Base-by-base conservation (phyloP, 805 yeast species). In the Pichia heedii region DNA sequence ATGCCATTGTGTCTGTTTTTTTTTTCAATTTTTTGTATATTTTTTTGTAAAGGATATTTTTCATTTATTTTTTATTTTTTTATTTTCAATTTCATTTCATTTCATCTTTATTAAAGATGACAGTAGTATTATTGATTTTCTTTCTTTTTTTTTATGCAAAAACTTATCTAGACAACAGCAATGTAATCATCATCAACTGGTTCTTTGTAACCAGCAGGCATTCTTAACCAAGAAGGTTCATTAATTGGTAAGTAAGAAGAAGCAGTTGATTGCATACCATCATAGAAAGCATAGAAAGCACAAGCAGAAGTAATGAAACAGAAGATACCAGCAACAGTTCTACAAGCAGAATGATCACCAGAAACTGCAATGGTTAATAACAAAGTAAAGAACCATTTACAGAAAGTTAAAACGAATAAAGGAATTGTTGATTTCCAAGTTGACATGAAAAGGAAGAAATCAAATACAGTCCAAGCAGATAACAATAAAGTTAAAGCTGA, bases 381-480 rank as follows among this genome's bases (percentile, higher is more conserved):
- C 42, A 70, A 54, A 54, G 66, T 68, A 43, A 70, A 71, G 53
- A 68, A 57, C 56, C 67, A 65, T 45, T 69, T 63, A 44, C 60
- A 60, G 51, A 67, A 55, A 37, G 71, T 67, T 37, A 69, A 58
- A 5, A 48, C 53, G 46, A 63, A 56, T 45, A 70, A 58, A 36
- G 67, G 62, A 15, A 67, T 43, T 3, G 76, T 70, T 7, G 75
- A 63, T 52, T 70, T 74, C 47, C 68, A 58, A 2, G 76, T 70
- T 32, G 63, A 60, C 30, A 63, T 38, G 62, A 73, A 60, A 55
- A 70, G 59, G 46, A 71, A 48, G 44, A 68, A 65, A 30, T 71
- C 65, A 54, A 70, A 73, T 5, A 74, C 65, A 8, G 70, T 66
- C 78, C 78, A 72, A 1, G 70, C 71, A 5, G 74, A 47, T 19